Evolutionary conservation across 495 filamentous ascomycete genomes (phyloP).

Genomic region (Penicillium lividum): DNA sequence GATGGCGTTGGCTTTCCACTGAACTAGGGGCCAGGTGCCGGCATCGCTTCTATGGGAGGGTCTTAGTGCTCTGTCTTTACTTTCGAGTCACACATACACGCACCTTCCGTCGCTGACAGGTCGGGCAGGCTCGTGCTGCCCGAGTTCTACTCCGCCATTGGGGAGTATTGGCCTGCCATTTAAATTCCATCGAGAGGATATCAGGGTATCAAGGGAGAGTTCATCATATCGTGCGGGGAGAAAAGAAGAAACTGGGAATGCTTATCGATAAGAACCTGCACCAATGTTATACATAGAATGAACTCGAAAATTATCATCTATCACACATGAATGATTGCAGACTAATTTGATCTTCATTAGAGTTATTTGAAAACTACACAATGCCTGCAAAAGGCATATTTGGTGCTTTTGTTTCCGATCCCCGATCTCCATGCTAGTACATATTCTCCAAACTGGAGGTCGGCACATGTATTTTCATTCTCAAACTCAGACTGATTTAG

Average conservation of each 20-base stretch:
- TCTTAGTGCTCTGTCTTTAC: neutral
- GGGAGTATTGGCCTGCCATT: slow-evolving; percentile 40
- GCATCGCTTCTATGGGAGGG: slow-evolving; percentile 38
- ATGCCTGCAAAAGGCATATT: too few species aligned
- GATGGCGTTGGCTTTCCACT: slow-evolving; percentile 9
- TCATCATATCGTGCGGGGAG: neutral
- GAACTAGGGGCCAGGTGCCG: slow-evolving; percentile 28
- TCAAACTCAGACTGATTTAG: too few species aligned
- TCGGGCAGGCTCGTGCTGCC: slow-evolving; percentile 37
- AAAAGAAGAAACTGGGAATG: neutral
- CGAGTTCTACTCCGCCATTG: slow-evolving; percentile 37
- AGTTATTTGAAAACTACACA: neutral
- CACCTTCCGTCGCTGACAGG: slow-evolving; percentile 41
- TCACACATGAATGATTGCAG: neutral
- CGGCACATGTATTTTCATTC: neutral
- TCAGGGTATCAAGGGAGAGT: neutral
- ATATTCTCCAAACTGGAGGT: too few species aligned
- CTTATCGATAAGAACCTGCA: slow-evolving; percentile 22
- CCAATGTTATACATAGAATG: neutral
- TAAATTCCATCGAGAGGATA: slow-evolving; percentile 35
- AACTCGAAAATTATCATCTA: neutral
- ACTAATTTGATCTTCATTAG: neutral
- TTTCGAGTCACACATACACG: slow-evolving; percentile 5
- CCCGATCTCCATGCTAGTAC: neutral
- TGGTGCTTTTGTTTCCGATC: neutral